These are phyloP conservation scores for Eucalyptus regnans DNA, from an alignment of 345 rosid genomes.

Conservation along the genomic window DNA sequence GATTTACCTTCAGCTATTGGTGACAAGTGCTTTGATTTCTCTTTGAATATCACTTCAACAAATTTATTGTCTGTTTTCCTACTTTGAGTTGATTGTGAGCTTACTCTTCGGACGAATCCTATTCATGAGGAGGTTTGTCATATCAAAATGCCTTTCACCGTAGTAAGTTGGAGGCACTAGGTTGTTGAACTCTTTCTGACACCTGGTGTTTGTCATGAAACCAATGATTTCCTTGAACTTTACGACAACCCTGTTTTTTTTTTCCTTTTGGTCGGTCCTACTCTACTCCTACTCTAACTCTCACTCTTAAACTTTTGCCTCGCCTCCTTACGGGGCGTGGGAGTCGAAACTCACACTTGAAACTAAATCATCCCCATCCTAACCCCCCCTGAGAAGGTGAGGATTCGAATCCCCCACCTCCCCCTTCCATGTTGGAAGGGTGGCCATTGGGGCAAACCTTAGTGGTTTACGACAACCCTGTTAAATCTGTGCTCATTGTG, in stretches of 20 bases:
- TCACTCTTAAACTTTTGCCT: no score
- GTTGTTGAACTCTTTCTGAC: neutral
- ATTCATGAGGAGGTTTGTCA: neutral
- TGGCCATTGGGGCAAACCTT: no score
- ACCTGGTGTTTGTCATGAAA: neutral
- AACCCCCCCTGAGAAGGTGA: no score
- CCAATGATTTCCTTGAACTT: neutral
- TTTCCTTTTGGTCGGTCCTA: no score
- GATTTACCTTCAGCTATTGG: neutral
- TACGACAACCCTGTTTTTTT: neutral
- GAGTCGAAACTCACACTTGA: no score
- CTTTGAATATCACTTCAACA: neutral
- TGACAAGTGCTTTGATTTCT: neutral
- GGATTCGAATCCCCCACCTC: no score
- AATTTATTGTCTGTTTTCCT: neutral
- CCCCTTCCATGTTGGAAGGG: no score
- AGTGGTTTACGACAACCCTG: neutral
- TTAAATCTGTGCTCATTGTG: neutral
- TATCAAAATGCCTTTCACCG: neutral
- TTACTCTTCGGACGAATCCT: neutral
- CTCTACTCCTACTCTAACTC: no score
- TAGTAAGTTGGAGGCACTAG: neutral
- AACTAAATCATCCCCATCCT: no score
- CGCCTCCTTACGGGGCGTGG: no score
- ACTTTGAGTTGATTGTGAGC: neutral